Evolutionary conservation across 371 early-diverging fungal genomes (phyloP), one percentile per base, ranked within the genome.

Genomic region (Mortierella sp.): DNA sequence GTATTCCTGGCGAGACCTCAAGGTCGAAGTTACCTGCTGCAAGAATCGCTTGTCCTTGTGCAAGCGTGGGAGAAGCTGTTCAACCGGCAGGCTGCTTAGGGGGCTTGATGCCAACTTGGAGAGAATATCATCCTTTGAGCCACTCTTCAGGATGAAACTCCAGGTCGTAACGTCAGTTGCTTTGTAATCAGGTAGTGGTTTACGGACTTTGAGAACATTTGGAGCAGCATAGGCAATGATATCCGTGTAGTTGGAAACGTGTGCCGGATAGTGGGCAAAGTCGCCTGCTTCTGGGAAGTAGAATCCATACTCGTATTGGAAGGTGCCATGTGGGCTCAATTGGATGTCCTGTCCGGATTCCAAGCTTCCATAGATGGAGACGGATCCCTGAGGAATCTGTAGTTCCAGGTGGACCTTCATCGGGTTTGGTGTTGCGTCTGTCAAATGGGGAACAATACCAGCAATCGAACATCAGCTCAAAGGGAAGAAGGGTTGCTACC

Each of bases 251-350:
- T 79, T 49, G 19, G 68, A 64, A 60, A 80, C 54, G 12, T 85
- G 81, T 0, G 85, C 79, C 10, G 88, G 81, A 14, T 80, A 73
- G 46, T 83, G 79, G 5, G 68, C 47, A 47, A 71, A 86, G 1
- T 79, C 56, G 6, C 88, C 88, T 29, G 63, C 57, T 5, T 63
- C 54, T 9, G 87, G 86, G 71, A 88, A 88, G 53, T 88, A 88
- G 48, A 88, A 88, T 17, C 69, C 64, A 24, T 74, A 74, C 54
- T 68, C 69, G 46, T 68, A 74, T 46, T 68, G 64, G 61, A 64
- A 74, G 8, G 57, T 63, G 13, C 54, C 61, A 43, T 74, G 65
- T 13, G 64, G 57, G 0, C 17, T 12, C 24, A 74, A 29, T n/a
- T 57, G 48, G 9, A 74, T 60, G 17, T 74, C 76, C 22, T 74